Conservation (phyloP, 78 protist species). For the Thecamonas trahens region DNA sequence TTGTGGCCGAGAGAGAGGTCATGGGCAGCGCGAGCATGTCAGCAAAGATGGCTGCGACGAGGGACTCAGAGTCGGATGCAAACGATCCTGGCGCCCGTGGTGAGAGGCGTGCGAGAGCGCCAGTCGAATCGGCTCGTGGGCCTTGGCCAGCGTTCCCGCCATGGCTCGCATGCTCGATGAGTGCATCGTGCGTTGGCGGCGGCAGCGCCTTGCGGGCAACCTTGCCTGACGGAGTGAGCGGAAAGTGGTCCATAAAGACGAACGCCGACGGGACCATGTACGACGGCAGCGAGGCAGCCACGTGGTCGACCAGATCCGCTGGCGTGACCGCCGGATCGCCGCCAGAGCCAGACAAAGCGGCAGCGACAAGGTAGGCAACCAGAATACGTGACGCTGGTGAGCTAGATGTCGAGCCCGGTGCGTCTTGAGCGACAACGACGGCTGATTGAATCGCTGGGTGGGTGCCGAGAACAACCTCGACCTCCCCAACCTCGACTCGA, state of each 20-base stretch:
- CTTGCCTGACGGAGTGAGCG: conserved; percentile 41
- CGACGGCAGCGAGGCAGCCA: conserved; percentile 17
- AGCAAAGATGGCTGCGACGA: not conserved
- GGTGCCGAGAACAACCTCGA: not conserved
- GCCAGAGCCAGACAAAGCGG: not conserved
- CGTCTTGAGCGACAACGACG: not conserved
- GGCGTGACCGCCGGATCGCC: too few relatives aligned
- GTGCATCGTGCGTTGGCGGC: too few relatives aligned
- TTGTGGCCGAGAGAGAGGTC: not conserved
- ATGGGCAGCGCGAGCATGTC: not conserved
- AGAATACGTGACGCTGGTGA: not conserved
- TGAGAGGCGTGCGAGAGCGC: not conserved
- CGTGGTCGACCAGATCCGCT: not conserved
- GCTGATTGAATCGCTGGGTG: not conserved
- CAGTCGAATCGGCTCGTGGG: not conserved
- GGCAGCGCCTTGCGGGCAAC: conserved; percentile 19
- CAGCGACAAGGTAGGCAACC: not conserved
- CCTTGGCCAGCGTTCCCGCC: too few relatives aligned
- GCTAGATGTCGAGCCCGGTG: too few relatives aligned
- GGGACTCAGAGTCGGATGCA: not conserved
- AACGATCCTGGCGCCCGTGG: not conserved
- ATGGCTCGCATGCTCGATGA: too few relatives aligned
- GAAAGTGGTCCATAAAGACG: conserved; percentile 3
- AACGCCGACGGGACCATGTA: conserved; percentile 38
- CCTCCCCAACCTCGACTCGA: conserved; percentile 13